A percentile compares a stretch with the other conserved stretches of the same genome.
These are phyloP conservation scores for Phytopythium chamaehyphon DNA, from an alignment of 352 stramenopile genomes.

Conservation along the genomic window DNA sequence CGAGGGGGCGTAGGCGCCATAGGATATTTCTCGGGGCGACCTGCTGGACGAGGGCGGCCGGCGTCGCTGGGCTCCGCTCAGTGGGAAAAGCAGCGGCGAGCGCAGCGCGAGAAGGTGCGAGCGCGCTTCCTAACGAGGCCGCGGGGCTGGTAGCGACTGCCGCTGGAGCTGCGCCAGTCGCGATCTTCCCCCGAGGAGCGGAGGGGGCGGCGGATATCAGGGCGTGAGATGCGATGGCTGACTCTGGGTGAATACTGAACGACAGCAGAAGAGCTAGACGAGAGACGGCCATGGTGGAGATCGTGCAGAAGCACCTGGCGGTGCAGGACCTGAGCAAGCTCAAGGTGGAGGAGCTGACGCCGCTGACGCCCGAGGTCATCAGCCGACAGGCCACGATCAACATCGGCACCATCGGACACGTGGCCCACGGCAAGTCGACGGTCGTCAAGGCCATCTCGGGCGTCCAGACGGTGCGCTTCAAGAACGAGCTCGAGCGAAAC, in stretches of 20 bases:
- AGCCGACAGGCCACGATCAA: constrained; percentile 99
- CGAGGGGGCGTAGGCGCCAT: neutral
- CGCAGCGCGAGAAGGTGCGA: too few relatives aligned
- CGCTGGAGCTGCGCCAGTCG: neutral
- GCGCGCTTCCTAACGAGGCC: too few relatives aligned
- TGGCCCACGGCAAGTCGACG: constrained; percentile 99
- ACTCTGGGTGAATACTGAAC: too few relatives aligned
- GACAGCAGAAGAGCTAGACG: neutral
- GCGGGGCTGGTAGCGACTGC: too few relatives aligned
- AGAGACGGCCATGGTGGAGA: constrained; percentile 53
- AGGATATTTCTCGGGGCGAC: constrained; percentile 5
- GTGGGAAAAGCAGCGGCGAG: constrained; percentile 8
- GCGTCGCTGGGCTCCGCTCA: constrained; percentile 1
- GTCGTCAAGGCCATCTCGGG: constrained; percentile 99
- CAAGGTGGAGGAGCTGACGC: constrained; percentile 95
- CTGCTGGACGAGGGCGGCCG: neutral
- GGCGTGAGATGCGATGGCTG: too few relatives aligned
- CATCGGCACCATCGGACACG: constrained; percentile 99
- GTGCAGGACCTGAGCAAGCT: constrained; percentile 95
- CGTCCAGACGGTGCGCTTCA: constrained; percentile 98
- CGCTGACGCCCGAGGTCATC: constrained; percentile 98
- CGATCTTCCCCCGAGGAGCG: neutral
- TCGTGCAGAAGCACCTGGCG: constrained; percentile 72
- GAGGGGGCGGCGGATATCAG: neutral
- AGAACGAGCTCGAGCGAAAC: constrained; percentile 99